Base-by-base conservation (phyloP, 805 yeast genomes). In the Candida montana region DNA sequence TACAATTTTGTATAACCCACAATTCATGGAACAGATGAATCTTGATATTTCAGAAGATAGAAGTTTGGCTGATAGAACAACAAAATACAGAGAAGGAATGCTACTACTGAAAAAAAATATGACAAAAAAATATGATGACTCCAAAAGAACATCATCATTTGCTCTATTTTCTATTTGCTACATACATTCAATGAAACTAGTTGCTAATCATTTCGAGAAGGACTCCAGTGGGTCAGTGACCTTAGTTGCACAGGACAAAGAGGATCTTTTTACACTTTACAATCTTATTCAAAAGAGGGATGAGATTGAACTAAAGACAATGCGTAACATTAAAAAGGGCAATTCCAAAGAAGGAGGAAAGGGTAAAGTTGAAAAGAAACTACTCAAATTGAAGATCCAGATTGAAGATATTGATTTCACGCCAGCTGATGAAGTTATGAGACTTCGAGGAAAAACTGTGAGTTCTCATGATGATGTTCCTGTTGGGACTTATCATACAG, bases 261-360 rank as follows among this genome's bases (percentile, higher is more conserved):
- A 91, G 53, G 99, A 91, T 60, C 68, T 93, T 46, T 93, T 96
- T 88, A 80, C 84, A 20, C 57, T 87, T 4, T 88, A 88, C 67
- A 93, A 91, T 55, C 66, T 93, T 20, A 70, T 93, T 3, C 81
- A 79, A 37, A 75, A 76, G 41, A 84, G 82, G 17, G 98, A 93
- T 63, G 81, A 77, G 48, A 70, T 91, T 5, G 76, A 77, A 44
- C 66, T 90, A 41, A 72, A 73, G 46, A 85, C 96, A 10, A 65
- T 72, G 49, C 68, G 95, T 61, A 81, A 81, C 53, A 73, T 84
- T 27, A 71, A 69, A 48, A 65, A 63, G 37, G 13, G 20, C 7
- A 52, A 49, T 17, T 49, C 58, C 4, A 37, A 26, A 19, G 41
- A 42, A 3, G 49, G 49, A 5, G 45, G 41, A 10, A 45, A 48